Base-by-base conservation (phyloP, 2,329 filamentous ascomycete genomes). In the Aspergillus thermomutatus region DNA sequence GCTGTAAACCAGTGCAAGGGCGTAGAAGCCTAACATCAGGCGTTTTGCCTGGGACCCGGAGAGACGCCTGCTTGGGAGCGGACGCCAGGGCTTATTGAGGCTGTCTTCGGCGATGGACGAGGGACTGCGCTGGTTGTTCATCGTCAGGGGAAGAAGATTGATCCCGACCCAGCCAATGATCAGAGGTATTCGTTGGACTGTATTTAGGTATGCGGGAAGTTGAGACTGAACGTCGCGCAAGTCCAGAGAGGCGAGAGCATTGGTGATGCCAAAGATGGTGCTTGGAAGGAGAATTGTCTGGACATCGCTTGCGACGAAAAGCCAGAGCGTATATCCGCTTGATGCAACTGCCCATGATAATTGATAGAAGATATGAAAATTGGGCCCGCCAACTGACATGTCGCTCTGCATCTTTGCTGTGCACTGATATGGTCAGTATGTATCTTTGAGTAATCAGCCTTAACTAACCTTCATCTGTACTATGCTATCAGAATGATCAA, bases 71-170 rank as follows among this genome's bases (percentile, higher is more conserved):
- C 59, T 55, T 3, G 72, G 68, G 11, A 75, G 56, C 0, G 71
- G 69, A 4, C 72, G 63, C 64, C 67, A 69, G 19, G 75, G 73
- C 53, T 79, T 79, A 67, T 79, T 79, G 51, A 75, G 52, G 0
- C 46, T 31, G 60, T 79, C 77, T 56, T 79, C 77, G 0, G 58
- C 48, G 8, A 75, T 60, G 3, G 75, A 66, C 3, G 60, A 61
- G 2, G 67, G 60, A 2, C 63, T 59, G 2, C 74, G 68, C 54
- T 79, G 76, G 60, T 79, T 79, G 34, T 69, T 68, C 19, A 77
- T 66, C 50, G 66, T 67, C 57, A 74, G 75, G 28, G 72, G 61
- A 23, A 75, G 57, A 3, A 70, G 63, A 34, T 69, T 72, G 5
- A 62, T 55, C 58, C 67, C 69, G 27, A 54, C 59, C 41, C 57